Conservation (phyloP, 208 protist genomes). For the Herpetomonas samuelpessoai region DNA sequence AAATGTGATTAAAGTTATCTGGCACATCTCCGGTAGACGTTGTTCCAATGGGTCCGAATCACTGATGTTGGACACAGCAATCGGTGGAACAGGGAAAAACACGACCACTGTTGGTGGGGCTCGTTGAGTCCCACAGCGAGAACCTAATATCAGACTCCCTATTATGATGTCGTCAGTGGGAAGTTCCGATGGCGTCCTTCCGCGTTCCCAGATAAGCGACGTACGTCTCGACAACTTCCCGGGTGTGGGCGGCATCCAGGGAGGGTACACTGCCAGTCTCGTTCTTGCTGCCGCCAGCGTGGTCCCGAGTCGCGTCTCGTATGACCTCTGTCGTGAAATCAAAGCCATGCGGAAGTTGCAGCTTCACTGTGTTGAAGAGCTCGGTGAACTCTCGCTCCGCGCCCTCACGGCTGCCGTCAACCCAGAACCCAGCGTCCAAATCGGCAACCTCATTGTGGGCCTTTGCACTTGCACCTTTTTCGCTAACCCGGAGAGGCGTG, state of each 20-base stretch:
- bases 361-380: constrained; percentile 69
- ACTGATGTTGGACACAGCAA: no score
- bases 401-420: constrained; percentile 54
- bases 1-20: no score
- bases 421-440: no score
- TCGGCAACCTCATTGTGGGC: no score
- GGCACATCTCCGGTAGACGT: no score
- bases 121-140: no score
- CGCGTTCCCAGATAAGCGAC: constrained; percentile 67
- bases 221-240: constrained; percentile 55
- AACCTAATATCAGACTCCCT: no score
- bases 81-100: no score
- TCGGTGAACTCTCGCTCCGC: constrained; percentile 33
- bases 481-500: constrained; percentile 31
- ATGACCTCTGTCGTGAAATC: constrained; percentile 47
- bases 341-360: constrained; percentile 48
- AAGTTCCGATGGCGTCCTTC: constrained; percentile 37
- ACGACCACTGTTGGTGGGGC: no score
- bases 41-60: no score
- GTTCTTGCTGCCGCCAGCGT: background rate
- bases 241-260: constrained; percentile 40
- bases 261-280: constrained; percentile 6
- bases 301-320: constrained; percentile 4
- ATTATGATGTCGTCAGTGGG: no score
- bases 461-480: no score